phyloP scores from a whole-genome alignment of 768 basidiomycete genomes.

The Auriscalpium orientale region DNA sequence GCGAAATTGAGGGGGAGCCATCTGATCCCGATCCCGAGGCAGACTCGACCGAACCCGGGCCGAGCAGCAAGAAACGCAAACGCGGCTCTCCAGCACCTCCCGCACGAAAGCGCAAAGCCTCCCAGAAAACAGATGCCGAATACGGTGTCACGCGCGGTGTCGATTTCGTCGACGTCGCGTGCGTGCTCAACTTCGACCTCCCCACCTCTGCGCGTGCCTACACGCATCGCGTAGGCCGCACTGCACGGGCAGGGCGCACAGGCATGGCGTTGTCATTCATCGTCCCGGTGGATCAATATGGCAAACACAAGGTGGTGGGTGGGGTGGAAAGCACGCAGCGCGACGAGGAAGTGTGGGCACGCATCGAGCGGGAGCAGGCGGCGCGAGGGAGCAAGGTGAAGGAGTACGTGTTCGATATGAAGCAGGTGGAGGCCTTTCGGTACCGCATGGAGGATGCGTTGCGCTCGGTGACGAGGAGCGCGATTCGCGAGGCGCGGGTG shows the following conservation, averaged over 20 bases:
- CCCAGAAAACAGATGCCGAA: slow-evolving; percentile 50
- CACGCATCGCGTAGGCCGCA: slow-evolving; percentile 92
- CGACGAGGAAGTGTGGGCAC: slow-evolving; percentile 71
- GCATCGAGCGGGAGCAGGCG: slow-evolving; percentile 72
- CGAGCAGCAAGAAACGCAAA: slow-evolving; percentile 49
- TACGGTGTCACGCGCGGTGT: slow-evolving; percentile 94
- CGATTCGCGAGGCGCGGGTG: slow-evolving; percentile 83
- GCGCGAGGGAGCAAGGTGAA: slow-evolving; percentile 53
- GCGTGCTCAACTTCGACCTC: slow-evolving; percentile 98
- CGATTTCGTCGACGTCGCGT: slow-evolving; percentile 94
- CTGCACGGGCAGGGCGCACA: slow-evolving; percentile 89
- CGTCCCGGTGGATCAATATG: slow-evolving; percentile 61
- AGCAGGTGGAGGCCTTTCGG: slow-evolving; percentile 93
- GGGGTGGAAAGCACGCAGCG: slow-evolving; percentile 57
- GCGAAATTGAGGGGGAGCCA: slow-evolving; percentile 20
- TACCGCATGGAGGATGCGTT: slow-evolving; percentile 98
- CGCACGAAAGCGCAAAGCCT: slow-evolving; percentile 39
- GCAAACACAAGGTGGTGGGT: slow-evolving; percentile 68
- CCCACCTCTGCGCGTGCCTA: slow-evolving; percentile 82
- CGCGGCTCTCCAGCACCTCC: slow-evolving; percentile 36
- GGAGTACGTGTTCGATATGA: slow-evolving; percentile 93
- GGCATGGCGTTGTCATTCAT: slow-evolving; percentile 91
- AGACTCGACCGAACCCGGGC: background rate
- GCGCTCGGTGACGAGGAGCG: slow-evolving; percentile 76
- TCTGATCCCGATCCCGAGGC: slow-evolving; percentile 17